Evolutionary conservation across 768 basidiomycete species (phyloP), one percentile per base, ranked within the genome.

Genomic region (Pholiota molesta): DNA sequence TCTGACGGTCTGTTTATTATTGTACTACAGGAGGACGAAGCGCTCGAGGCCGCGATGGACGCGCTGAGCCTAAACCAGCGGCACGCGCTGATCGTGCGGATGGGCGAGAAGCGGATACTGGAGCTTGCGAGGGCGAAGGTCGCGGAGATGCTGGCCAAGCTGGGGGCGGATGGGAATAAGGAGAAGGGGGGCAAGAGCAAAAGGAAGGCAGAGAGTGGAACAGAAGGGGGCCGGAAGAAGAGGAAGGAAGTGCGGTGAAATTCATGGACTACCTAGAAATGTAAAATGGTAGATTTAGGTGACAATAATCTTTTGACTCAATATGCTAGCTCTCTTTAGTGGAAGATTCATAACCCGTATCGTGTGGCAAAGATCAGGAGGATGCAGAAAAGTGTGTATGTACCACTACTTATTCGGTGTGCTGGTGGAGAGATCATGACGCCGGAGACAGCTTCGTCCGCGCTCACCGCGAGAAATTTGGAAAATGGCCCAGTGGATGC

Each of bases 31-130:
- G 61, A 57, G 21, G 59, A 5, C 73, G 81, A 21, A 49, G 51
- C 31, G 5, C 54, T 39, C 40, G 69, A 44, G 13, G 29, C 26
- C 5, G 31, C 21, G 0, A 58, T 58, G 57, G 57, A 65, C 16
- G 60, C 58, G n/a, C 69, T 84, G 1, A 59, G 79, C 4, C 60
- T 76, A 56, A 85, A 86, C 65, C 82, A 79, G 67, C 78, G 78
- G 61, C 79, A 87, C 61, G 94, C 94, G 0, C 70, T 89, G 8
- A 75, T 91, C 51, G 92, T 95, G 13, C 82, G 94, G 37, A 71
- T 92, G 10, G 91, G 92, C 4, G 94, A 96, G 77, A 94, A 94
- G 75, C 75, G 82, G 23, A 86, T 95, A 13, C 68, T 95, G 57
- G 58, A 66, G 8, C 69, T 65, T 8, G 59, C 65, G n/a, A 56